Evolutionary conservation across 2,329 filamentous ascomycete genomes (phyloP), one percentile per base, ranked within the genome.

Genomic region (Didymella sp.): DNA sequence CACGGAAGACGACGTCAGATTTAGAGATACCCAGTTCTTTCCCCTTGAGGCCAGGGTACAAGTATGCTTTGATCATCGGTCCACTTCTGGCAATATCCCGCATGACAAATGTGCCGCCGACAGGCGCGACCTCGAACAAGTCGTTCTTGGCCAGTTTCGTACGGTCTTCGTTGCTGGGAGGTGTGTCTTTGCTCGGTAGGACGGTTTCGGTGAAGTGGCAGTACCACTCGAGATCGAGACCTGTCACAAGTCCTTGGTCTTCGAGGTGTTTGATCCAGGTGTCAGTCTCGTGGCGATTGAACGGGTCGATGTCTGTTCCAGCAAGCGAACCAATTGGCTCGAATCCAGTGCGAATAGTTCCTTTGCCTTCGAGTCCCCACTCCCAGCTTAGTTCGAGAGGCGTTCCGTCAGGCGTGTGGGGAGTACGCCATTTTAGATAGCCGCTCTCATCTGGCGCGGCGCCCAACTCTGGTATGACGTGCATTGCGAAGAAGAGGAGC

Each of bases 321-420:
- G 58, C 58, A 38, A 56, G 15, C 8, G 55, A 51, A 1, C 58
- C 58, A n/a, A 61, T 58, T 11, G 58, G 58, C 45, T 61, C 58
- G 30, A 61, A 58, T 9, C 44, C 57, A 22, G 58, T 61, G 24
- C 58, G 46, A 17, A 61, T 51, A 1, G 56, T 54, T n/a, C 54
- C 58, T 37, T 58, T 61, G 6, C 58, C 58, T 8, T 58, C 50
- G n/a, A 58, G 58, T 25, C 58, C 58, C 54, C 58, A 61, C 25
- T 61, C 58, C 58, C 58, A 61, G 37, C 54, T 58, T 6, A 61
- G 41, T 24, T 61, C 58, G 8, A 61, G 43, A 21, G 58, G 58
- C 3, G 58, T 61, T n/a, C 58, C 58, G 25, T 61, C 58, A 11
- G 58, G 58, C 13, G 58, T 58, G n/a, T 61, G 58, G 8, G 58